phyloP scores from a whole-genome alignment of 495 filamentous ascomycete species.

The Neurospora pannonica region DNA sequence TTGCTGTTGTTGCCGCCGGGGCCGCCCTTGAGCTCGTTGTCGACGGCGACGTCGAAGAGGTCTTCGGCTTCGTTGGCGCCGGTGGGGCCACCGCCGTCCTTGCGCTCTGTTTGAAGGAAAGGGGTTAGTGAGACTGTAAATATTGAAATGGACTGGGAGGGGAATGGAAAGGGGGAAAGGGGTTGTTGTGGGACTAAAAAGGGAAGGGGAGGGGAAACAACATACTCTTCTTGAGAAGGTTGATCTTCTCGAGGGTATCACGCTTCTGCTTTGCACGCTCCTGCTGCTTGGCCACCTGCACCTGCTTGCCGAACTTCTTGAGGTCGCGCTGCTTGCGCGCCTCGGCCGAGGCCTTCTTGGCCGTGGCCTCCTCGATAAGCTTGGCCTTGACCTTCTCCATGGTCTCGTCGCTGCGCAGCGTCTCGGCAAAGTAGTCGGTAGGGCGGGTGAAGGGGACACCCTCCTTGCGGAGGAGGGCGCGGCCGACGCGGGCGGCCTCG shows the following conservation, averaged over 20 bases:
- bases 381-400: conserved; percentile 95
- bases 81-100: conserved; percentile 54
- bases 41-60: conserved; percentile 89
- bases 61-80: conserved; percentile 73
- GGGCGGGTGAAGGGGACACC: conserved; percentile 78
- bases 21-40: conserved; percentile 54
- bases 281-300: conserved; percentile 92
- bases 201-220: conserved; percentile 4
- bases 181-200: background rate
- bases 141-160: background rate
- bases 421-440: conserved; percentile 94
- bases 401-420: conserved; percentile 96
- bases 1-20: conserved; percentile 27
- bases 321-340: conserved; percentile 86
- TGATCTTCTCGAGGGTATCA: conserved; percentile 88
- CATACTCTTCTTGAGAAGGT: conserved; percentile 85
- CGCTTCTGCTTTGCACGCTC: conserved; percentile 85
- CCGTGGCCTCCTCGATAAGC: conserved; percentile 81
- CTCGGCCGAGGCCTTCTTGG: conserved; percentile 85
- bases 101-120: conserved; percentile 55
- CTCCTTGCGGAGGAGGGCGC: conserved; percentile 67
- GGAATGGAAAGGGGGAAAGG: background rate
- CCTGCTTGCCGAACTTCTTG: conserved; percentile 99
- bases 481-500: conserved; percentile 61
- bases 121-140: background rate